phyloP scores from a whole-genome alignment of 140 eudicot species.

The Erigeron philadelphicus region DNA sequence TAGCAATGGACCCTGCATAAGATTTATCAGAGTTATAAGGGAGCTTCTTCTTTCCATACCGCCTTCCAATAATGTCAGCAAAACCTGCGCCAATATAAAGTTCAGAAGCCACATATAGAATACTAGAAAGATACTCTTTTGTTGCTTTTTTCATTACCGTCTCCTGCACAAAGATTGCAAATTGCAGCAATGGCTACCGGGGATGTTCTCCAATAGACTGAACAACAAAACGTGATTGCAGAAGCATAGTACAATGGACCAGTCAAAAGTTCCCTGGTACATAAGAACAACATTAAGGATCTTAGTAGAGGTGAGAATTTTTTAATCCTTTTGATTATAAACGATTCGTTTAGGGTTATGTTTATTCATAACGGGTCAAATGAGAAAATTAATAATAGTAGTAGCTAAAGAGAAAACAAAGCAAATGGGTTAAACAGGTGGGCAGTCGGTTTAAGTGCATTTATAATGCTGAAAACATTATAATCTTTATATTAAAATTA shows the following conservation, averaged over 20 bases:
- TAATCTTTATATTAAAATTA: not conserved
- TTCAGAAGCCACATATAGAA: not conserved
- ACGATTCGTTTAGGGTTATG: not conserved
- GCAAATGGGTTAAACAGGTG: too few species aligned
- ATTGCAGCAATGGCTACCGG: conserved; percentile 43
- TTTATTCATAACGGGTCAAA: not conserved
- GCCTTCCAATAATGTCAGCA: conserved; percentile 77
- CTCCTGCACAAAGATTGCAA: conserved; percentile 48
- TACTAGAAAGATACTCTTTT: not conserved
- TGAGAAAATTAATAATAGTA: not conserved
- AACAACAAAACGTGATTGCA: conserved; percentile 40
- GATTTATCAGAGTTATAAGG: conserved; percentile 75
- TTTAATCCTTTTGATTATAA: not conserved
- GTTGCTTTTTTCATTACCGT: conserved; percentile 24
- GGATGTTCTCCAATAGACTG: conserved; percentile 45
- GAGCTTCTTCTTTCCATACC: conserved; percentile 55
- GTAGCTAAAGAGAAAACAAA: too few species aligned
- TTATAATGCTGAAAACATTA: too few species aligned
- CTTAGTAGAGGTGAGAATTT: not conserved
- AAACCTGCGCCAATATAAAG: conserved; percentile 39
- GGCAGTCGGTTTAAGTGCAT: too few species aligned
- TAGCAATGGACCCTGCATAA: conserved; percentile 59
- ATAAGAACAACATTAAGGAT: not conserved
- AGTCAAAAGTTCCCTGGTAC: conserved; percentile 49
- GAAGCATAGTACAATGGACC: conserved; percentile 52